phyloP scores from a whole-genome alignment of 441 rosid species.

The Flueggea neowawraea region DNA sequence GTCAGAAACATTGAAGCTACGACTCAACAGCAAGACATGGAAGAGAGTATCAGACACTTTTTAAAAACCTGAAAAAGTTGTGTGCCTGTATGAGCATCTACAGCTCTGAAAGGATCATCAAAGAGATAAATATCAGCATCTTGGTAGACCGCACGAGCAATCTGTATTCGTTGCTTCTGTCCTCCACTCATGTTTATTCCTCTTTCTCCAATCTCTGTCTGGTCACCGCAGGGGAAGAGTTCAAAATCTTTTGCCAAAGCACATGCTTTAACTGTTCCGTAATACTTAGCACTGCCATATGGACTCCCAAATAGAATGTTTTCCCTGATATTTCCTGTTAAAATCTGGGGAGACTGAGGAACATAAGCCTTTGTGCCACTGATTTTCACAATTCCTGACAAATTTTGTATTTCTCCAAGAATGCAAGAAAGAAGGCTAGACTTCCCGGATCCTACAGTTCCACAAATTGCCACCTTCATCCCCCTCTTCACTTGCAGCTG shows the following conservation, averaged over 20 bases:
- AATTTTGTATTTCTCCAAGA: constrained; percentile 84
- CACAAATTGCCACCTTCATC: constrained; percentile 96
- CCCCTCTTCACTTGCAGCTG: constrained; percentile 70
- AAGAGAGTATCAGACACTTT: too few species aligned
- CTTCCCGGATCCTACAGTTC: constrained; percentile 96
- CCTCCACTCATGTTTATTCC: constrained; percentile 99
- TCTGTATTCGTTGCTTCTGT: constrained; percentile 97
- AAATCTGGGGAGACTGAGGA: constrained; percentile 95
- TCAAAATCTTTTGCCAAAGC: constrained; percentile 86
- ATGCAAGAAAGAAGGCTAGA: constrained; percentile 87
- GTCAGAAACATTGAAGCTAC: neutral
- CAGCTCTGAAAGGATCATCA: constrained; percentile 98
- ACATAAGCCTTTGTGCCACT: constrained; percentile 93
- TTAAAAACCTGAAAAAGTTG: constrained; percentile 70
- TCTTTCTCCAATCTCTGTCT: constrained; percentile 96
- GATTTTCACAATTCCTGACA: constrained; percentile 69
- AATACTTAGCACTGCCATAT: constrained; percentile 51
- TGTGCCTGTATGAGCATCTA: constrained; percentile 97
- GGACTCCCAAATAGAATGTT: constrained; percentile 86
- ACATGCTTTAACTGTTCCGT: constrained; percentile 71
- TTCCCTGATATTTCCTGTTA: constrained; percentile 83
- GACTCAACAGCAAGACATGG: too few species aligned
- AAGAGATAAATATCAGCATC: constrained; percentile 93
- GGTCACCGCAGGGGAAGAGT: constrained; percentile 74
- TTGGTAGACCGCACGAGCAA: constrained; percentile 95